Conservation (phyloP, 139 green algal genomes). For the Micromonas pusilla region DNA sequence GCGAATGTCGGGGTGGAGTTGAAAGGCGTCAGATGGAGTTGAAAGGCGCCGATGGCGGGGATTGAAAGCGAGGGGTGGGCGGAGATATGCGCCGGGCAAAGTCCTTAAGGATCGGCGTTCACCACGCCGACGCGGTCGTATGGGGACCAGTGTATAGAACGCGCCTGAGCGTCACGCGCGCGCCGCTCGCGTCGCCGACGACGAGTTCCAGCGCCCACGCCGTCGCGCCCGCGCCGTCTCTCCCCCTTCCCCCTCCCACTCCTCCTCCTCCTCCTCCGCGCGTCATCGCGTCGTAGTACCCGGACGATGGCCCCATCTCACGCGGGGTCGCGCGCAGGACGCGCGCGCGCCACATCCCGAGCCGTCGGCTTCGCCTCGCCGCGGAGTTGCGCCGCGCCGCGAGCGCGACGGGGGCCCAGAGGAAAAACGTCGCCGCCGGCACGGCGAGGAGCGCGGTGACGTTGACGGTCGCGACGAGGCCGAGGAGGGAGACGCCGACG, state of each 20-base stretch:
- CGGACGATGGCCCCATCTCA: neutral
- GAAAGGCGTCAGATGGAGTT: no score
- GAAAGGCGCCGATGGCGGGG: no score
- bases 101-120: no score
- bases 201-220: neutral
- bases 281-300: neutral
- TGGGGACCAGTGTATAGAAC: no score
- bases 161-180: neutral
- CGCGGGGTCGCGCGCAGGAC: neutral
- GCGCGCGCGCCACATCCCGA: conserved; percentile 4
- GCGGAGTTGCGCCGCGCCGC: conserved; percentile 10
- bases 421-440: neutral
- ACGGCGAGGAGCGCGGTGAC: neutral
- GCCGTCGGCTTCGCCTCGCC: neutral
- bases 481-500: neutral
- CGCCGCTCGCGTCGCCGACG: neutral
- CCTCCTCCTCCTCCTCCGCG: no score
- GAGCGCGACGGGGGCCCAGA: conserved; percentile 11
- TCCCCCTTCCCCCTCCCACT: no score
- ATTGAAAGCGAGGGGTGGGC: no score
- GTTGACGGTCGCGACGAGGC: neutral
- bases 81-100: no score
- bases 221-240: no score
- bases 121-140: no score
- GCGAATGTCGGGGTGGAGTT: no score